A percentile compares a stretch with the other conserved stretches of the same genome.
phyloP scores from a whole-genome alignment of 1,284 basidiomycete species.

The Naganishia cerealis region DNA sequence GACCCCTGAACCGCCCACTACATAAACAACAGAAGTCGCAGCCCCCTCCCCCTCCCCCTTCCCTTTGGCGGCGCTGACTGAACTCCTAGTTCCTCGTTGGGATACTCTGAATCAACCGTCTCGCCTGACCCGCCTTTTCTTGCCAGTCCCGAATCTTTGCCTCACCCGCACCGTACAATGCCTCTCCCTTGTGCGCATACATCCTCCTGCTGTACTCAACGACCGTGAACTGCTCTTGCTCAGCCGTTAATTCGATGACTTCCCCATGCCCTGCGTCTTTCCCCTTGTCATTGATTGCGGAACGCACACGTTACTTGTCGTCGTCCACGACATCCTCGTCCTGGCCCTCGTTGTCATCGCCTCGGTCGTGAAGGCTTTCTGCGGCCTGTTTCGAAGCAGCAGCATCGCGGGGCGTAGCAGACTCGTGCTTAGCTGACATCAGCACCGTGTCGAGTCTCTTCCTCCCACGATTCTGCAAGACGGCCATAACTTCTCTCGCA shows the following conservation, averaged over 20 bases:
- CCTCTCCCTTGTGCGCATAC: conserved; percentile 39
- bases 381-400: neutral
- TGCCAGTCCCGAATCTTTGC: conserved; percentile 44
- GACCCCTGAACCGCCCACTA: conserved; percentile 43
- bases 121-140: conserved; percentile 37
- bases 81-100: conserved; percentile 1
- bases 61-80: neutral
- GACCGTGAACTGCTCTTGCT: conserved; percentile 45
- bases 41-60: no score
- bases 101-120: conserved; percentile 40
- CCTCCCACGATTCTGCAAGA: conserved; percentile 41
- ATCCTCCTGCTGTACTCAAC: conserved; percentile 44
- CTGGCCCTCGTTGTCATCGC: no score
- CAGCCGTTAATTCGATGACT: conserved; percentile 36
- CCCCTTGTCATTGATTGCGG: neutral
- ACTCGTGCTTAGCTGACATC: conserved; percentile 8
- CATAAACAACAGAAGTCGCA: neutral
- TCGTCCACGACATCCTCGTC: no score
- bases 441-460: conserved; percentile 29
- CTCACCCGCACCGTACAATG: conserved; percentile 42
- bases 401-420: conserved; percentile 7
- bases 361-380: neutral
- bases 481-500: conserved; percentile 41
- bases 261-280: neutral
- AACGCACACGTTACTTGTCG: neutral